Evolutionary conservation across 805 yeast species (phyloP).

Genomic region (Kazachstania psychrophila): DNA sequence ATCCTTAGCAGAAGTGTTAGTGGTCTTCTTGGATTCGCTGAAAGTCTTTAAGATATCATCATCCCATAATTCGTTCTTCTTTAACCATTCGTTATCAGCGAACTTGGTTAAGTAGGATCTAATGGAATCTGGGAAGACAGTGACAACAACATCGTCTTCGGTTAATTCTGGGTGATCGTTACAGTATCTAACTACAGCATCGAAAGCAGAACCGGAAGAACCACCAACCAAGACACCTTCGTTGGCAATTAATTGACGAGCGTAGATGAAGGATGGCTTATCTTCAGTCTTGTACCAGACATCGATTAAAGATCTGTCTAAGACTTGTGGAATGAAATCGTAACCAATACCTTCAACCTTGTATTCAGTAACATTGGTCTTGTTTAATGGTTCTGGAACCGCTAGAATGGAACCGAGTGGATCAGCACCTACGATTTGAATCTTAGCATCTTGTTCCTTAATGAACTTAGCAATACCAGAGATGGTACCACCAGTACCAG

Average conservation of each 20-base stretch:
- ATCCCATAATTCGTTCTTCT: constrained; percentile 63
- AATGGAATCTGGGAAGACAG: constrained; percentile 77
- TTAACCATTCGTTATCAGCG: constrained; percentile 88
- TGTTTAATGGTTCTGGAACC: constrained; percentile 61
- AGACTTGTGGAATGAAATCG: constrained; percentile 77
- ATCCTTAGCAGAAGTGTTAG: constrained; percentile 28
- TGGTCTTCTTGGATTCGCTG: constrained; percentile 16
- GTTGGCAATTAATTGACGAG: constrained; percentile 71
- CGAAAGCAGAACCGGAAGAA: constrained; percentile 77
- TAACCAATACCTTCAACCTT: constrained; percentile 89
- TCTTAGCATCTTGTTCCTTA: constrained; percentile 56
- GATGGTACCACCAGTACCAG: constrained; percentile 91
- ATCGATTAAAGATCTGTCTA: constrained; percentile 57
- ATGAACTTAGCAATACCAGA: constrained; percentile 71
- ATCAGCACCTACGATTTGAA: constrained; percentile 70
- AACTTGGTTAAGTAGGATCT: constrained; percentile 81
- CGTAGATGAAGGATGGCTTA: constrained; percentile 65
- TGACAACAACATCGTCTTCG: constrained; percentile 67
- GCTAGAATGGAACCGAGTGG: constrained; percentile 84
- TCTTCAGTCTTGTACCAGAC: constrained; percentile 83
- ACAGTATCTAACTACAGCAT: constrained; percentile 65
- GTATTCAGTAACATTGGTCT: constrained; percentile 44
- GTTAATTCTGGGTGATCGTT: constrained; percentile 50
- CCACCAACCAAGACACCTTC: constrained; percentile 88
- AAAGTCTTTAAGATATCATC: constrained; percentile 35